Percentiles rank a stretch among this genome's conserved stretches.
These are phyloP conservation scores for Diplodia mutila DNA, from an alignment of 2,329 filamentous ascomycete genomes.

Conservation along the genomic window DNA sequence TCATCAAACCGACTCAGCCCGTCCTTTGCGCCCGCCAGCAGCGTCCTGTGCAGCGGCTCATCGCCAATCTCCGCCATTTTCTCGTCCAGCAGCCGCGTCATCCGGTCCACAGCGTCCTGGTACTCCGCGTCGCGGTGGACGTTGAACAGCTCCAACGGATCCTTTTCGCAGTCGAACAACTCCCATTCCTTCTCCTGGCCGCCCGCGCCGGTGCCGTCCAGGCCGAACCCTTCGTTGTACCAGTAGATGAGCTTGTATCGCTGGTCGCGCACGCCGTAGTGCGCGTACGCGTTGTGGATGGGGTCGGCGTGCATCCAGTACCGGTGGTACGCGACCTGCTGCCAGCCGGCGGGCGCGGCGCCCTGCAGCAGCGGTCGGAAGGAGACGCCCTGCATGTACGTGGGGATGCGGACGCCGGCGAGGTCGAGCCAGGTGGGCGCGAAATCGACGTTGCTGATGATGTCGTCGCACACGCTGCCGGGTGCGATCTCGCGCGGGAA, in stretches of 20 bases:
- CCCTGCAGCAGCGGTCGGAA: conserved; percentile 48
- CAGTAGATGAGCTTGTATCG: conserved; percentile 61
- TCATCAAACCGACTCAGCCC: conserved; percentile 15
- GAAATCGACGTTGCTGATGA: conserved; percentile 60
- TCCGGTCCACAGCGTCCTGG: conserved; percentile 36
- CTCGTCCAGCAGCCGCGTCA: conserved; percentile 40
- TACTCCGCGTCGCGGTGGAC: conserved; percentile 44
- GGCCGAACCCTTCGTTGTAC: conserved; percentile 56
- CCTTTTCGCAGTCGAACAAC: conserved; percentile 57
- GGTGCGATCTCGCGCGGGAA: conserved; percentile 50
- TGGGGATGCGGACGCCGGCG: conserved; percentile 47
- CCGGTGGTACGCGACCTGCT: conserved; percentile 58
- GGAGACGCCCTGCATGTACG: conserved; percentile 57
- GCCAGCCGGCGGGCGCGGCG: conserved; percentile 50
- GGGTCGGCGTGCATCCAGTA: conserved; percentile 62
- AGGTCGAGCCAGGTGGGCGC: conserved; percentile 56
- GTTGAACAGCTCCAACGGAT: conserved; percentile 53
- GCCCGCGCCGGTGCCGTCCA: conserved; percentile 50
- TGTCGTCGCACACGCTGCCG: conserved; percentile 50
- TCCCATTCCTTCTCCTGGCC: conserved; percentile 57
- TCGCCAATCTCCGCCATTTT: conserved; percentile 61
- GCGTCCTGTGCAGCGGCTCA: conserved; percentile 38
- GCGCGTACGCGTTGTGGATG: conserved; percentile 55
- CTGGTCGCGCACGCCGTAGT: conserved; percentile 58
- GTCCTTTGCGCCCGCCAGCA: conserved; percentile 1